These are phyloP conservation scores for Aspergillus sp. DNA, from an alignment of 2,329 filamentous ascomycete species.

Conservation along the genomic window DNA sequence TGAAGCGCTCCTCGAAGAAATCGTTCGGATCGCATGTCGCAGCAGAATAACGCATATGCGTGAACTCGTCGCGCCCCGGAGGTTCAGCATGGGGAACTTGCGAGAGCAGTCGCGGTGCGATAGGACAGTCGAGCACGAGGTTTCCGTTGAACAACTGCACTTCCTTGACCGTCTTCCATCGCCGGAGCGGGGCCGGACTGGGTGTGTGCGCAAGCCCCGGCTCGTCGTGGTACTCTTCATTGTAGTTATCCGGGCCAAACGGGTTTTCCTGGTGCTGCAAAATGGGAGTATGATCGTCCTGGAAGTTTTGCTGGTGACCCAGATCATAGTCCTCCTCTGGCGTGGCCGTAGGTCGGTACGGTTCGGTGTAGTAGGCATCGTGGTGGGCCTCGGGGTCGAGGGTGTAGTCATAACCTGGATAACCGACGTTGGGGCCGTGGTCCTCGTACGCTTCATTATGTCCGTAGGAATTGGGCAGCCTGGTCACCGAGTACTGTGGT, in stretches of 20 bases:
- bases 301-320: constrained; percentile 52
- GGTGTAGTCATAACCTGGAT: constrained; percentile 60
- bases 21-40: constrained; percentile 88
- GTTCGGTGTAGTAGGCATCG: constrained; percentile 76
- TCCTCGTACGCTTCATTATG: constrained; percentile 56
- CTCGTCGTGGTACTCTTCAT: constrained; percentile 40
- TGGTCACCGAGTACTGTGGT: constrained; percentile 61
- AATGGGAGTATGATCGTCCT: constrained; percentile 70
- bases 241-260: constrained; percentile 58
- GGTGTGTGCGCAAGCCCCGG: constrained; percentile 33
- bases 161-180: constrained; percentile 98
- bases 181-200: constrained; percentile 59
- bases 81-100: constrained; percentile 76
- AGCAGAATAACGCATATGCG: constrained; percentile 79
- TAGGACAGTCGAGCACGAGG: constrained; percentile 90
- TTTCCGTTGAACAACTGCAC: constrained; percentile 97
- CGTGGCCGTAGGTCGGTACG: constrained; percentile 63
- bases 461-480: constrained; percentile 57
- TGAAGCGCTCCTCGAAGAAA: constrained; percentile 85
- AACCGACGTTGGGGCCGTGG: constrained; percentile 40
- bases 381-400: constrained; percentile 80
- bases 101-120: constrained; percentile 79
- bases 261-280: constrained; percentile 56
- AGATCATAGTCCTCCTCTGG: constrained; percentile 51
- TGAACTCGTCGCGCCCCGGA: constrained; percentile 73